phyloP scores from a whole-genome alignment of 2,329 filamentous ascomycete species.

The Fusarium sp. region DNA sequence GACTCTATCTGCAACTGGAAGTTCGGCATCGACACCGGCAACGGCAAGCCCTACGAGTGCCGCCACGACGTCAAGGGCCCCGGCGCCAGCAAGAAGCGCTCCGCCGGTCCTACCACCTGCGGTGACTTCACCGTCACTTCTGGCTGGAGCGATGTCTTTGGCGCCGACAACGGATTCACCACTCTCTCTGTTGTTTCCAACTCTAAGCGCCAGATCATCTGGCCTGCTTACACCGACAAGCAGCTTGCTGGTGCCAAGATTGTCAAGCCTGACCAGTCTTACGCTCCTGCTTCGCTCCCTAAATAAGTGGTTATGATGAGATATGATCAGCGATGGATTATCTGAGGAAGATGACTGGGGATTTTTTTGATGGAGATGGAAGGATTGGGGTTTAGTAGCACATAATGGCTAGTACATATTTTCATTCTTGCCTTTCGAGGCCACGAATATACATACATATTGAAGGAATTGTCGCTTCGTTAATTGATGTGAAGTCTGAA shows the following conservation, averaged over 20 bases:
- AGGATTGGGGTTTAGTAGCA: constrained; percentile 2
- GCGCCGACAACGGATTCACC: constrained; percentile 64
- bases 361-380: not conserved
- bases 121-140: constrained; percentile 63
- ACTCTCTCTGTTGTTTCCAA: constrained; percentile 63
- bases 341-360: not conserved
- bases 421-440: not conserved
- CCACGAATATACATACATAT: not conserved
- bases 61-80: constrained; percentile 48
- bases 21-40: constrained; percentile 59
- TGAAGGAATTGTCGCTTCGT: not conserved
- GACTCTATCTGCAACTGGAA: constrained; percentile 58
- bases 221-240: constrained; percentile 65
- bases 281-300: constrained; percentile 50
- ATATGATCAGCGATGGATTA: not conserved
- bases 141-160: constrained; percentile 68
- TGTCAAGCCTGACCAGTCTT: constrained; percentile 63
- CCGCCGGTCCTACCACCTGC: constrained; percentile 57
- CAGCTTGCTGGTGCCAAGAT: constrained; percentile 58
- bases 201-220: constrained; percentile 58
- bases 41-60: constrained; percentile 50
- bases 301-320: constrained; percentile 24
- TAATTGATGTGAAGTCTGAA: not conserved
- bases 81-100: constrained; percentile 50
- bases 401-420: constrained; percentile 20